These are phyloP conservation scores for Elsinoe necatrix DNA, from an alignment of 2,329 filamentous ascomycete genomes.

Conservation along the genomic window DNA sequence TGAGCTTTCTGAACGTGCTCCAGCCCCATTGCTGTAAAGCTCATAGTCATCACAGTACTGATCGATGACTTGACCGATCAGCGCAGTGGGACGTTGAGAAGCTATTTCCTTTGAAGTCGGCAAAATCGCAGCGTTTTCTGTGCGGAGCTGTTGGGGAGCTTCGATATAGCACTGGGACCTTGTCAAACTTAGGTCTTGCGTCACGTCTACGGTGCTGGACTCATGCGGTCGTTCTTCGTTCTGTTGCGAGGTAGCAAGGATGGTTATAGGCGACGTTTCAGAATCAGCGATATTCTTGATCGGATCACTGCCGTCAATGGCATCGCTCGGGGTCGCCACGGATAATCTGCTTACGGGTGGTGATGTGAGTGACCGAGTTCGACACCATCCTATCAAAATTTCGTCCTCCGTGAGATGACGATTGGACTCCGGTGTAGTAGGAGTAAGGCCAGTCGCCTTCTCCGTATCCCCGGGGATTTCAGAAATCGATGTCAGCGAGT, in stretches of 20 bases:
- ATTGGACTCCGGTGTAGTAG: no score
- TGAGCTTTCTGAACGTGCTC: background rate
- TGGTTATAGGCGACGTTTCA: no score
- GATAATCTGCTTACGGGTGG: background rate
- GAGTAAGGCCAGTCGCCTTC: no score
- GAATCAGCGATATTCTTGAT: background rate
- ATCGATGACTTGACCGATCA: background rate
- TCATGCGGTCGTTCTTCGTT: no score
- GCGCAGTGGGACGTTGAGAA: background rate
- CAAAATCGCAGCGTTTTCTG: no score
- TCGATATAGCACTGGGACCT: no score
- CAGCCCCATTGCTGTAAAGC: background rate
- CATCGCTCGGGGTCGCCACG: background rate
- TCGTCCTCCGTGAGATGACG: no score
- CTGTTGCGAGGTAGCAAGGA: no score
- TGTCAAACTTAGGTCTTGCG: no score
- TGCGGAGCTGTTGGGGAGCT: no score
- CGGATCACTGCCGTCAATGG: background rate
- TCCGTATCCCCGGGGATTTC: background rate
- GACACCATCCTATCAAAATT: background rate
- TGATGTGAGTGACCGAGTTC: background rate
- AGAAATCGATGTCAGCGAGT: background rate
- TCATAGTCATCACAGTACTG: background rate
- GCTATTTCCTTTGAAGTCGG: background rate
- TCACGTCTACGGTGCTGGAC: no score